Evolutionary conservation across 352 stramenopile genomes (phyloP).

Genomic region (Blastocystis sp.): DNA sequence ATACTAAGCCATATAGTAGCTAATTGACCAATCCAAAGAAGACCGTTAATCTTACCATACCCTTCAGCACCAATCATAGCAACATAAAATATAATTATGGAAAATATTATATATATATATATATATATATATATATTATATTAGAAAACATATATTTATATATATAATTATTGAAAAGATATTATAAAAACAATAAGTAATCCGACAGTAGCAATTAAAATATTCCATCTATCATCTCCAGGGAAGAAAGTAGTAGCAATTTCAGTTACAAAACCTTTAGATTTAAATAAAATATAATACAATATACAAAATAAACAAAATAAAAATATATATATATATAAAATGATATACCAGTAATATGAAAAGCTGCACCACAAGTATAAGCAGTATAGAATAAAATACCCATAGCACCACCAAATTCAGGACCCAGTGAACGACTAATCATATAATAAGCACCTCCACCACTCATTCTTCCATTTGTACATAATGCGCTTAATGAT

Average conservation of each 20-base stretch:
- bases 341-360: constrained; percentile 13
- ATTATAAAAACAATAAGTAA: constrained; percentile 38
- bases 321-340: constrained; percentile 41
- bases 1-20: constrained; percentile 50
- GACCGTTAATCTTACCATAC: constrained; percentile 56
- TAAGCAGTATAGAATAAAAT: constrained; percentile 56
- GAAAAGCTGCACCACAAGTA: constrained; percentile 51
- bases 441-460: constrained; percentile 46
- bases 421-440: constrained; percentile 48
- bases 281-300: constrained; percentile 41
- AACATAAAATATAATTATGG: constrained; percentile 44
- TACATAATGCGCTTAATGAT: constrained; percentile 53
- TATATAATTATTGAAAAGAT: too few relatives aligned
- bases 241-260: constrained; percentile 38
- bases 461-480: constrained; percentile 55
- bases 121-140: too few relatives aligned
- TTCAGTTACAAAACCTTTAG: constrained; percentile 52
- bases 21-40: constrained; percentile 54
- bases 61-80: constrained; percentile 52
- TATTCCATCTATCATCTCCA: constrained; percentile 28
- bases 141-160: too few relatives aligned
- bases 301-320: constrained; percentile 5
- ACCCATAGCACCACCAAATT: constrained; percentile 56
- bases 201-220: constrained; percentile 19
- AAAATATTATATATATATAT: too few relatives aligned